Percentiles rank a stretch among this genome's conserved stretches.
phyloP scores from a whole-genome alignment of 2,329 filamentous ascomycete genomes.

The Penicillium sclerotiorum region DNA sequence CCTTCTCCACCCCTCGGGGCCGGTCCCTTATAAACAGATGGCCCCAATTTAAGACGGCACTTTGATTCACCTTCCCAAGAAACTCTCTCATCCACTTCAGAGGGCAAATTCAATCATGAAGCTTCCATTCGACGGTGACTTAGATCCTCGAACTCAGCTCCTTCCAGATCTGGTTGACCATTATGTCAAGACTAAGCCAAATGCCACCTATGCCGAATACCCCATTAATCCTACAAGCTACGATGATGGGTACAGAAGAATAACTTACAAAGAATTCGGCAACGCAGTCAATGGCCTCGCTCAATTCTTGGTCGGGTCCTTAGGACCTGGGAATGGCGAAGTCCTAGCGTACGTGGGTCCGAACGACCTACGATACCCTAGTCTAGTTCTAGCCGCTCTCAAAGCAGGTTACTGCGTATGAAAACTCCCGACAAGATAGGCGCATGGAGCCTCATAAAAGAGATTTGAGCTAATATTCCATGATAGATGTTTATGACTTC shows the following conservation, averaged over 20 bases:
- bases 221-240: constrained; percentile 31
- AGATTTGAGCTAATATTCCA: not conserved
- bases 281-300: constrained; percentile 31
- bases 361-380: constrained; percentile 44
- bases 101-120: not conserved
- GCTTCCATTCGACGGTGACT: not conserved
- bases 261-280: constrained; percentile 34
- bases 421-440: not conserved
- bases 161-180: constrained; percentile 41
- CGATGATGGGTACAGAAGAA: constrained; percentile 33
- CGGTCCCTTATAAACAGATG: not conserved
- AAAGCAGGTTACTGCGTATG: constrained; percentile 38
- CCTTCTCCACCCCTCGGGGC: not conserved
- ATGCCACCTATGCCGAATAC: constrained; percentile 37
- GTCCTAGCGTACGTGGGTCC: constrained; percentile 46
- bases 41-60: not conserved
- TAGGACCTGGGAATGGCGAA: constrained; percentile 35
- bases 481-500: constrained; percentile 39
- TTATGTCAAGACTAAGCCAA: constrained; percentile 32
- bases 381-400: constrained; percentile 42
- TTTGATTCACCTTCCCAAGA: not conserved
- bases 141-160: constrained; percentile 15
- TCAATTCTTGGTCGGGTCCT: constrained; percentile 25
- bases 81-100: not conserved
- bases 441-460: not conserved